Conservation (phyloP, 768 basidiomycete species). For the Favolaschia claudopus region DNA sequence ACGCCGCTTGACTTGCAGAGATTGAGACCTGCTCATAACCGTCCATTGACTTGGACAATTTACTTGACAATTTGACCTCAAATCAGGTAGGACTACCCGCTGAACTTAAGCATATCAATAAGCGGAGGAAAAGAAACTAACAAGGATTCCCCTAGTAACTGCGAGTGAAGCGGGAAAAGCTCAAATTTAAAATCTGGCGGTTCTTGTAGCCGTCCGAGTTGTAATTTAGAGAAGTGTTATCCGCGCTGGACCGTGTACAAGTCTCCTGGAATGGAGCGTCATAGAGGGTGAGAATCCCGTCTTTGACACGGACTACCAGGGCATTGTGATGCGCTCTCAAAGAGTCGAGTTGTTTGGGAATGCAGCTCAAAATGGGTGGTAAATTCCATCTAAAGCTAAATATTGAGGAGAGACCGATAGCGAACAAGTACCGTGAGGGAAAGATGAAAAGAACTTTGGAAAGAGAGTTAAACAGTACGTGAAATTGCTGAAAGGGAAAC, state of each 20-base stretch:
- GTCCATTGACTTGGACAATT: slow-evolving; percentile 22
- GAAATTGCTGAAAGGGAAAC: slow-evolving; percentile 85
- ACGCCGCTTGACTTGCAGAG: slow-evolving; percentile 37
- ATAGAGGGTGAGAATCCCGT: slow-evolving; percentile 77
- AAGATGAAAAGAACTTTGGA: slow-evolving; percentile 85
- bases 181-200: slow-evolving; percentile 84
- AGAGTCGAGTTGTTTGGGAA: slow-evolving; percentile 88
- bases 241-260: slow-evolving; percentile 76
- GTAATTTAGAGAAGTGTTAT: slow-evolving; percentile 83
- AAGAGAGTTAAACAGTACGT: slow-evolving; percentile 84
- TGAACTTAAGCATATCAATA: slow-evolving; percentile 92
- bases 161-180: slow-evolving; percentile 87
- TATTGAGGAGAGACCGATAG: slow-evolving; percentile 85
- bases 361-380: slow-evolving; percentile 86
- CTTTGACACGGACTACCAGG: slow-evolving; percentile 64
- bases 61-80: slow-evolving; percentile 63
- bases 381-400: slow-evolving; percentile 89
- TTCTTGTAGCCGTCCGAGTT: slow-evolving; percentile 69
- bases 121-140: slow-evolving; percentile 93
- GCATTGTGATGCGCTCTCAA: slow-evolving; percentile 76
- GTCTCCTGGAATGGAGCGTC: slow-evolving; percentile 83
- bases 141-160: slow-evolving; percentile 90
- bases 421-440: slow-evolving; percentile 86
- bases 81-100: slow-evolving; percentile 85
- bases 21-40: slow-evolving; percentile 35